Evolutionary conservation across 805 yeast species (phyloP), one percentile per base, ranked within the genome.

Genomic region (Babjeviella inositovora): DNA sequence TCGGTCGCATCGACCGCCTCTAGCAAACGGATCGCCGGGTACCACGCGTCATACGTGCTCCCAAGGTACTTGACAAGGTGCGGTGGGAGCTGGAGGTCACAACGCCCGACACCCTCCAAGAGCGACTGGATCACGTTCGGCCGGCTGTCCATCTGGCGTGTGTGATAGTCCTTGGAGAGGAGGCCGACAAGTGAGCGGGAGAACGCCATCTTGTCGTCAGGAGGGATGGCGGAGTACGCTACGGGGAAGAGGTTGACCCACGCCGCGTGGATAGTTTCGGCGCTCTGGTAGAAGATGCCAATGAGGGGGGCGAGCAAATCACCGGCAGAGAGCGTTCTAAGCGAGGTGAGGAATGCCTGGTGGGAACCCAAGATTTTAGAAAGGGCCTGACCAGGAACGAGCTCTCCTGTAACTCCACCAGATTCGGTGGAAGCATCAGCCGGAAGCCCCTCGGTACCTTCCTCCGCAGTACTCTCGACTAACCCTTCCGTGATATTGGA

Each of bases 11-110:
- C 70, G 19, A 80, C 69, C 14, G 70, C 67, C 37, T 90, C 98
- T 27, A 90, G 49, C n/a, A 82, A 64, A 25, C 75, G 69, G 19
- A 92, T 69, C 6, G 93, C 79, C 23, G 81, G 76, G 35, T 82
- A 75, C 95, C 97, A 87, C 2, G 93, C 75, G 42, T 81, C 73
- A 44, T 76, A 90, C 27, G 85, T 76, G 26, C 71, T 60, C 5
- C 94, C 95, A 16, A 90, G 52, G 34, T 82, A 84, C 42, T 85
- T 90, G 17, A 85, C 71, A 19, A 93, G 59, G 45, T 87, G 94
- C 2, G 99, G 97, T 3, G 99, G 98, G 11, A 92, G 50, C 31
- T 79, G 93, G 7, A 82, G 43, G 7, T 59, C 69, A 31, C 92
- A 72, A 29, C 58, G 53, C 2, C 85, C 70, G n/a, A 81, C 63